phyloP scores from a whole-genome alignment of 352 stramenopile genomes.

The Phytophthora sansomeana region DNA sequence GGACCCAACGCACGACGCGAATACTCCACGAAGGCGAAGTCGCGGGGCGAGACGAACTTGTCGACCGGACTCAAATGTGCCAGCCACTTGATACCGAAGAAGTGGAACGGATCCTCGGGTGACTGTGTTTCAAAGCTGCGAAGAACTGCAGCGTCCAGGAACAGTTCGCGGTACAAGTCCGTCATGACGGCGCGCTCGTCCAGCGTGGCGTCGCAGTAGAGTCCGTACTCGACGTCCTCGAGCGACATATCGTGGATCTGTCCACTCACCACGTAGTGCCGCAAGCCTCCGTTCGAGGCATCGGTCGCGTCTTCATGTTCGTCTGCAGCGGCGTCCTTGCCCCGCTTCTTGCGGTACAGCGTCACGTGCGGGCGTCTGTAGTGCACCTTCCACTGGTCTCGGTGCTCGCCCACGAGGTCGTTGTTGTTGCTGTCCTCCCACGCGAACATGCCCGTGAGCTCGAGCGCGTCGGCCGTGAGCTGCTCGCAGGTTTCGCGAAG shows the following conservation, averaged over 20 bases:
- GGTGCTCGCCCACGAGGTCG: conserved; percentile 38
- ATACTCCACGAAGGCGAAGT: conserved; percentile 61
- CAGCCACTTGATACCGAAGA: conserved; percentile 63
- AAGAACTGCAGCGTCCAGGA: conserved; percentile 54
- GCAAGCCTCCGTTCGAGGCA: conserved; percentile 33
- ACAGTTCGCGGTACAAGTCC: conserved; percentile 50
- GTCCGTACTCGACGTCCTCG: conserved; percentile 59
- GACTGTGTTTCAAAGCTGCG: conserved; percentile 48
- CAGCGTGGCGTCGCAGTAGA: conserved; percentile 56
- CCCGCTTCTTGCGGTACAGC: conserved; percentile 58
- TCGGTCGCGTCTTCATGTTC: conserved; percentile 23
- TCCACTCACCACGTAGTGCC: conserved; percentile 55
- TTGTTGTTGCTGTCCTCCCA: conserved; percentile 61
- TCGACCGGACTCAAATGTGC: conserved; percentile 49
- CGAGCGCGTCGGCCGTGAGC: conserved; percentile 54
- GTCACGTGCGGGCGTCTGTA: conserved; percentile 59
- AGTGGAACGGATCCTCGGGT: conserved; percentile 51
- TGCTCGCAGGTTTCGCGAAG: conserved; percentile 58
- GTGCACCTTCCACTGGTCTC: conserved; percentile 61
- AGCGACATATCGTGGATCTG: conserved; percentile 58
- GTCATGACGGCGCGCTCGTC: conserved; percentile 59
- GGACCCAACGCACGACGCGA: conserved; percentile 41
- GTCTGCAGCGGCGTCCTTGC: conserved; percentile 24
- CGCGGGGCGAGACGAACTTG: conserved; percentile 60
- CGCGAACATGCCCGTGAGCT: conserved; percentile 63